Percentiles rank a stretch among this genome's conserved stretches.
Conservation (phyloP, 352 stramenopile species). For the Phytophthora melonis region DNA sequence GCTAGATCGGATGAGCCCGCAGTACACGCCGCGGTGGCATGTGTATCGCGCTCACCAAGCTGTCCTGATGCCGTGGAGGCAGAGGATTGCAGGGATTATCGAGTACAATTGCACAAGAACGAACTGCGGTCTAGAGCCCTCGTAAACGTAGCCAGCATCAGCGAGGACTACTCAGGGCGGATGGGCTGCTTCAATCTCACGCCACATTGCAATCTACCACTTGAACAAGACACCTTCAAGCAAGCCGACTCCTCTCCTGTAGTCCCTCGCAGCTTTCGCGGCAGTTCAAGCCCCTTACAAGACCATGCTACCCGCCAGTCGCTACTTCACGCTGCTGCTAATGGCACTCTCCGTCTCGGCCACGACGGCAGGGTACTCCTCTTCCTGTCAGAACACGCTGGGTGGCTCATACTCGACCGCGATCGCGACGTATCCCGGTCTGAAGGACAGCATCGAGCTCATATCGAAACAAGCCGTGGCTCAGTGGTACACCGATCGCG, state of each 20-base stretch:
- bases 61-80: not conserved
- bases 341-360: constrained; percentile 13
- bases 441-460: constrained; percentile 48
- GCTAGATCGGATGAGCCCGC: not conserved
- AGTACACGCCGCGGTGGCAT: not conserved
- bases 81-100: constrained; percentile 4
- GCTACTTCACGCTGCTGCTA: constrained; percentile 31
- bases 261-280: constrained; percentile 3
- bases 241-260: not conserved
- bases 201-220: constrained; percentile 24
- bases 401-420: constrained; percentile 41
- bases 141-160: not conserved
- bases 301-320: constrained; percentile 32
- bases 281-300: constrained; percentile 1
- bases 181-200: not conserved
- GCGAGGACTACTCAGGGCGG: not conserved
- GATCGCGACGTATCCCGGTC: constrained; percentile 38
- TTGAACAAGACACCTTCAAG: constrained; percentile 15
- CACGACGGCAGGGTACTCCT: constrained; percentile 5
- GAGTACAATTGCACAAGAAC: not conserved
- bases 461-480: constrained; percentile 48
- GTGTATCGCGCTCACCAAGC: not conserved
- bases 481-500: constrained; percentile 65
- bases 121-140: not conserved
- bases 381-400: constrained; percentile 18